Conservation (phyloP, 176 grass and related monocot species). For the Phyllostachys edulis region DNA sequence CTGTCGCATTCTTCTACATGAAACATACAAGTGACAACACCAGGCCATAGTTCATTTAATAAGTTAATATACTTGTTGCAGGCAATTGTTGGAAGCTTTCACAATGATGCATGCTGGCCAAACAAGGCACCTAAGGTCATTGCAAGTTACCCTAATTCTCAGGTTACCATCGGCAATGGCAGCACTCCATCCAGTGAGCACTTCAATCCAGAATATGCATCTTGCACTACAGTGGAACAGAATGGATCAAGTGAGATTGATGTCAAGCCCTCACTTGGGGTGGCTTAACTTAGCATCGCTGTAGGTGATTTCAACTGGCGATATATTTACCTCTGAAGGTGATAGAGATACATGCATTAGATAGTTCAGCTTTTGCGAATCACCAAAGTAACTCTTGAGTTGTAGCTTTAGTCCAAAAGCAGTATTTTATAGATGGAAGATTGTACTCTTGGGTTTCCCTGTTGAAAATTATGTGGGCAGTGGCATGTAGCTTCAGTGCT, state of each 20-base stretch:
- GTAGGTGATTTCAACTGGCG: not conserved
- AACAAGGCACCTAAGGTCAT: constrained; percentile 21
- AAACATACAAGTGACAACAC: not conserved
- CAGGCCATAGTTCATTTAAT: not conserved
- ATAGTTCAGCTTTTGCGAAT: not conserved
- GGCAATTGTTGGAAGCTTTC: constrained; percentile 51
- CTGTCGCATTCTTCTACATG: not conserved
- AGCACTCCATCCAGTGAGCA: not conserved
- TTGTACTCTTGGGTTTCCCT: constrained; percentile 3
- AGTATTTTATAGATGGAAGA: constrained; percentile 5
- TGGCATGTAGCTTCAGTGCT: not conserved
- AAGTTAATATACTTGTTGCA: constrained; percentile 26
- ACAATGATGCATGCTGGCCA: not conserved
- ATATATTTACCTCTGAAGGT: constrained; percentile 8
- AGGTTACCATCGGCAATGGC: not conserved
- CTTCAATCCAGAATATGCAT: not conserved
- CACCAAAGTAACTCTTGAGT: not conserved
- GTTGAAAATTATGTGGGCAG: not conserved
- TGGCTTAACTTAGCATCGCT: constrained; percentile 3
- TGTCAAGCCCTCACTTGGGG: constrained; percentile 8
- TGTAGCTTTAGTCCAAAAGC: constrained; percentile 28
- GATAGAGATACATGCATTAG: not conserved
- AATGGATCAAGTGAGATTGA: constrained; percentile 13
- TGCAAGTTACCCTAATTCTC: not conserved
- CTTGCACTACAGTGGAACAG: not conserved